These are phyloP conservation scores for Penicillium glabrum DNA, from an alignment of 2,329 filamentous ascomycete genomes.

Conservation along the genomic window DNA sequence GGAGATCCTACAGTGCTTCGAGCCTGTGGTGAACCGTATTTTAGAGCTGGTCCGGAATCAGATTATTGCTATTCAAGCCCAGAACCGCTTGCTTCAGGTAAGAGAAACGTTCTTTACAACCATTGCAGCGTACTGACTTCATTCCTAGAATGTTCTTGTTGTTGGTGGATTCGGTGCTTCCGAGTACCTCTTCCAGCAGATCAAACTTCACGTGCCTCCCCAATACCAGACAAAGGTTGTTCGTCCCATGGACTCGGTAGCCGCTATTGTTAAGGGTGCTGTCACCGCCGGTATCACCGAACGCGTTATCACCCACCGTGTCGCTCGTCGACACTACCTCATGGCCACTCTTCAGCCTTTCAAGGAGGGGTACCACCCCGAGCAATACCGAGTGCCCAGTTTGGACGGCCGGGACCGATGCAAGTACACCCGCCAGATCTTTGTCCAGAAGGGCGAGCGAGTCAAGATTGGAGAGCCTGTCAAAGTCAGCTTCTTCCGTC, in stretches of 20 bases:
- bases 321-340: constrained; percentile 95
- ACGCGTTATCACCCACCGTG: constrained; percentile 92
- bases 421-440: constrained; percentile 98
- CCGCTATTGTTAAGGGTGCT: constrained; percentile 96
- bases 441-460: constrained; percentile 96
- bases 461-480: constrained; percentile 99
- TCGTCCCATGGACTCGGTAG: constrained; percentile 96
- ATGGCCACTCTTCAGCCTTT: constrained; percentile 99
- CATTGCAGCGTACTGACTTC: constrained; percentile 17
- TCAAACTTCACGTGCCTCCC: constrained; percentile 95
- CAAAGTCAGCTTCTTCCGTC: constrained; percentile 97
- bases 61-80: constrained; percentile 97
- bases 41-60: constrained; percentile 95
- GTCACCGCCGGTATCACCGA: constrained; percentile 98
- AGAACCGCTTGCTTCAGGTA: constrained; percentile 85
- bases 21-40: constrained; percentile 96
- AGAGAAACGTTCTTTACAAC: constrained; percentile 15
- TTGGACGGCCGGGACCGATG: constrained; percentile 96
- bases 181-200: constrained; percentile 98
- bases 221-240: constrained; percentile 99
- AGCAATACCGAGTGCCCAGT: constrained; percentile 95
- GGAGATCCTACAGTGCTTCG: constrained; percentile 97
- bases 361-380: constrained; percentile 97
- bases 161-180: constrained; percentile 98
- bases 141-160: constrained; percentile 76